Conservation (phyloP, 1,139 yeast species). For the Debaryomyces subglobosus region DNA sequence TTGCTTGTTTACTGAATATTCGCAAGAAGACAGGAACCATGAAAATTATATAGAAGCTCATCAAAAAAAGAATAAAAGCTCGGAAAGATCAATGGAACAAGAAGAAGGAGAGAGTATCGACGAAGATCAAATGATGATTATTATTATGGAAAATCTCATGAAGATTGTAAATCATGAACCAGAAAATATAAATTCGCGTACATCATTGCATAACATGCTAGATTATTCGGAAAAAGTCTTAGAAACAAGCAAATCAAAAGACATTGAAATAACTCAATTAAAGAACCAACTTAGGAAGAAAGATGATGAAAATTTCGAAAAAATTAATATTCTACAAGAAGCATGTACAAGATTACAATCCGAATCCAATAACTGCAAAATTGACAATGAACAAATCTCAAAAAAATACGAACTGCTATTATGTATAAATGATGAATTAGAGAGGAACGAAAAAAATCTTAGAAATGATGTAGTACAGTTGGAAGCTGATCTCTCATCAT, state of each 20-base stretch:
- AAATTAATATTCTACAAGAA: background rate
- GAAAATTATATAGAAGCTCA: background rate
- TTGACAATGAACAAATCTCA: background rate
- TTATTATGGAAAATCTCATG: background rate
- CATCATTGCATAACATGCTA: background rate
- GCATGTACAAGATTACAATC: background rate
- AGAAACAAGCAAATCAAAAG: background rate
- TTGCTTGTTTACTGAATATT: background rate
- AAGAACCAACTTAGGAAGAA: background rate
- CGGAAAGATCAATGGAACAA: background rate
- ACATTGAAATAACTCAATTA: background rate
- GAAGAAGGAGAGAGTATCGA: background rate
- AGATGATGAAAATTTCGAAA: background rate
- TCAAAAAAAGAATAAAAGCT: background rate
- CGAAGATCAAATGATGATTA: background rate
- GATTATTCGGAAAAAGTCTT: conserved; percentile 1
- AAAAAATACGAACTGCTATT: background rate
- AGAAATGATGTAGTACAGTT: background rate
- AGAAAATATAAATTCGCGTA: background rate
- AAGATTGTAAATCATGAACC: background rate
- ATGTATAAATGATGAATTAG: background rate
- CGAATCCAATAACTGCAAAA: background rate
- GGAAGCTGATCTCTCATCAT: background rate
- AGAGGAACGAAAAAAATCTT: background rate
- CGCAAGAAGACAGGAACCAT: background rate